Conservation (phyloP, 192 early-diverging fungal species). For the Coemansia sp. region DNA sequence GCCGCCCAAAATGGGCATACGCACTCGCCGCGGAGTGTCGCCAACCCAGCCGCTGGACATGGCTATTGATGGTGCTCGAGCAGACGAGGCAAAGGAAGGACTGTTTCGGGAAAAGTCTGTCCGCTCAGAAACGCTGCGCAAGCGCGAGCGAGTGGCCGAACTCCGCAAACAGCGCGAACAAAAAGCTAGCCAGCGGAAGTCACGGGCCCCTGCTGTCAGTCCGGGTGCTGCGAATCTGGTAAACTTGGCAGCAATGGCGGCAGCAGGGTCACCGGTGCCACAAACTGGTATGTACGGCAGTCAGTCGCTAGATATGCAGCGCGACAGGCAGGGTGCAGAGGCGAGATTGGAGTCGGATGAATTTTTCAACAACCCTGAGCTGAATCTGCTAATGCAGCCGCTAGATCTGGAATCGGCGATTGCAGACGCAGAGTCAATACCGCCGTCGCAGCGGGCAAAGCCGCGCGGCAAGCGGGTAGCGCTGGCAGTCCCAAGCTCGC, state of each 20-base stretch:
- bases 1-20: conserved; percentile 20
- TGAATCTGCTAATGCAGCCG: conserved; percentile 30
- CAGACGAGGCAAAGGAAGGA: neutral
- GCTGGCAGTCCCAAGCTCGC: neutral
- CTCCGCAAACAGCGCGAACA: conserved; percentile 30
- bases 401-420: conserved; percentile 21
- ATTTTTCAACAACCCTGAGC: conserved; percentile 40
- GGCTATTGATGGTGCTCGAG: neutral
- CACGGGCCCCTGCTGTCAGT: neutral
- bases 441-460: conserved; percentile 14
- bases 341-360: conserved; percentile 13
- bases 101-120: conserved; percentile 10
- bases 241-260: conserved; percentile 3
- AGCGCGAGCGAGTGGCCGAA: conserved; percentile 42
- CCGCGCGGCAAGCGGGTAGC: conserved; percentile 1
- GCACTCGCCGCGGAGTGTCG: conserved; percentile 24
- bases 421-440: conserved; percentile 3
- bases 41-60: conserved; percentile 19
- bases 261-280: neutral
- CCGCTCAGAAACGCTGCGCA: conserved; percentile 29
- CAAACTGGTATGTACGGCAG: neutral
- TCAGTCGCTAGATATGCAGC: neutral
- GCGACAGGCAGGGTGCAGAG: neutral
- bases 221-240: neutral
- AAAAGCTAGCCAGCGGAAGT: conserved; percentile 6